Evolutionary conservation across 2,329 filamentous ascomycete species (phyloP).

Genomic region (Polychaeton citri): DNA sequence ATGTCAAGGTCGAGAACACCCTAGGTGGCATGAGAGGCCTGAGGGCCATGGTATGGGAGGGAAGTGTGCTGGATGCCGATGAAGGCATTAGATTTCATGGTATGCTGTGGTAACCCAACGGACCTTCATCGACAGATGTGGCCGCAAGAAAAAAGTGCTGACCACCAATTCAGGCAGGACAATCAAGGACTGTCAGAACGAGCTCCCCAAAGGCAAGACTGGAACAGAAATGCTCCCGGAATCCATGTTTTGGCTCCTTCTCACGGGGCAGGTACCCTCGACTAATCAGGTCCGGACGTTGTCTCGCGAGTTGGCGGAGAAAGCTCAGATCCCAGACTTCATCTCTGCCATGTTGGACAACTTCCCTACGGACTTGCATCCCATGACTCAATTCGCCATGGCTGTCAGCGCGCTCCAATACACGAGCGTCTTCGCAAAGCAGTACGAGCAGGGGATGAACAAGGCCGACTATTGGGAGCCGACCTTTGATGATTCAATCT

Average conservation of each 20-base stretch:
- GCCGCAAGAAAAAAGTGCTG: too few relatives aligned
- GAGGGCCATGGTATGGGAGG: slow-evolving; percentile 98
- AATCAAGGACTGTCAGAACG: slow-evolving; percentile 93
- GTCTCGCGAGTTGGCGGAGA: slow-evolving; percentile 74
- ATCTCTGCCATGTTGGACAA: slow-evolving; percentile 78
- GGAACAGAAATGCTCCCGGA: slow-evolving; percentile 97
- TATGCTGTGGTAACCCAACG: too few relatives aligned
- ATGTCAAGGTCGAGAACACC: slow-evolving; percentile 87
- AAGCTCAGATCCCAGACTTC: slow-evolving; percentile 69
- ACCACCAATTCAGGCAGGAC: slow-evolving; percentile 66
- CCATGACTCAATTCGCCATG: slow-evolving; percentile 96
- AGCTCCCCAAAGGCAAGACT: slow-evolving; percentile 75
- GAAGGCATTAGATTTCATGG: slow-evolving; percentile 92
- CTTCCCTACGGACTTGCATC: slow-evolving; percentile 82
- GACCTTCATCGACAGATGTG: too few relatives aligned
- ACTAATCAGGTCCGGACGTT: slow-evolving; percentile 68
- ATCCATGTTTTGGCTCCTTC: slow-evolving; percentile 97
- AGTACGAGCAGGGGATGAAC: slow-evolving; percentile 78
- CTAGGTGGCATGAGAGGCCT: slow-evolving; percentile 91
- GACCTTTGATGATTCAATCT: slow-evolving; percentile 90
- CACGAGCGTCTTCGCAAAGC: slow-evolving; percentile 83
- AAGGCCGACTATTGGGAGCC: slow-evolving; percentile 99
- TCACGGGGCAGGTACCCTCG: slow-evolving; percentile 84
- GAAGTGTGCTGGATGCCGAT: slow-evolving; percentile 88
- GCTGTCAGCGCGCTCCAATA: slow-evolving; percentile 93